phyloP scores from a whole-genome alignment of 2,329 filamentous ascomycete genomes.

The Ophiocordyceps camponoti-leonardi region DNA sequence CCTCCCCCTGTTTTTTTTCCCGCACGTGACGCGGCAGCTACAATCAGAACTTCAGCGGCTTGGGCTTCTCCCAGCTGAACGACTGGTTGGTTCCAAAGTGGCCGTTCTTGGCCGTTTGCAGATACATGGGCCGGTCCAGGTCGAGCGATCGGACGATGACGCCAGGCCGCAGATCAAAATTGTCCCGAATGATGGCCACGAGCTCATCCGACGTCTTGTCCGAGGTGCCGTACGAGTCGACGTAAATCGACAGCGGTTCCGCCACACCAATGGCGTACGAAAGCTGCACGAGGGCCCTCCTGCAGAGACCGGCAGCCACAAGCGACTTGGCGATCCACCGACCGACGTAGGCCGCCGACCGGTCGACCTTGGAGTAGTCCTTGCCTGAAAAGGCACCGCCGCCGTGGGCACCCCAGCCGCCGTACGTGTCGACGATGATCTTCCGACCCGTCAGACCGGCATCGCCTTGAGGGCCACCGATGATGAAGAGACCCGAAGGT shows the following conservation, averaged over 20 bases:
- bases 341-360: slow-evolving; percentile 90
- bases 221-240: slow-evolving; percentile 94
- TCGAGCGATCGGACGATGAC: slow-evolving; percentile 97
- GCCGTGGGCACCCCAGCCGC: slow-evolving; percentile 98
- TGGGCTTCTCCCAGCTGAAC: slow-evolving; percentile 98
- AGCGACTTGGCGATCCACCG: slow-evolving; percentile 99
- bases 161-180: slow-evolving; percentile 97
- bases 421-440: slow-evolving; percentile 99
- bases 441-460: slow-evolving; percentile 97
- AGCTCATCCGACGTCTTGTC: slow-evolving; percentile 80
- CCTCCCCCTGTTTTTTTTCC: slow-evolving; percentile 7
- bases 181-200: slow-evolving; percentile 80
- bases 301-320: slow-evolving; percentile 72
- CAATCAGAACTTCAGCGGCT: slow-evolving; percentile 73
- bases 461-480: slow-evolving; percentile 97
- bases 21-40: not conserved
- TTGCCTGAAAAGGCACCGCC: slow-evolving; percentile 99
- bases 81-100: slow-evolving; percentile 95
- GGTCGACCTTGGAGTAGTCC: slow-evolving; percentile 99
- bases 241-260: slow-evolving; percentile 94
- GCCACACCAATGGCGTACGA: slow-evolving; percentile 98
- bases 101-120: slow-evolving; percentile 96
- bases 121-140: slow-evolving; percentile 92
- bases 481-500: slow-evolving; percentile 97
- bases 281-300: slow-evolving; percentile 89